Evolutionary conservation across 1,284 basidiomycete genomes (phyloP).

Genomic region (Kalmanozyma brasiliensis): DNA sequence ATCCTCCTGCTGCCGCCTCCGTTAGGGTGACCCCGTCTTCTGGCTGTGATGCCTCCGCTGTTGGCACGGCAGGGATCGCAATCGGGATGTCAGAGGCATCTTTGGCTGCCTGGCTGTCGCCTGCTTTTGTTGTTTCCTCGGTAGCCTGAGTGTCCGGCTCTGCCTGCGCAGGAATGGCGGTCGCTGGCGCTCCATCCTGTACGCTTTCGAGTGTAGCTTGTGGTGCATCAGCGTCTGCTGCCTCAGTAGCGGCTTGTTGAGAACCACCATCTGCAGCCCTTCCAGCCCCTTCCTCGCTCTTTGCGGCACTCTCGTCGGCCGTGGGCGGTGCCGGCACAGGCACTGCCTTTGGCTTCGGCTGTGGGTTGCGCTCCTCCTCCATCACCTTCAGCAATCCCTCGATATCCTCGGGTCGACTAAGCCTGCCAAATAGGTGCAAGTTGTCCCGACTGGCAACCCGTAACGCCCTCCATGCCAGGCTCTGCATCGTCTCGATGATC

Average conservation of each 20-base stretch:
- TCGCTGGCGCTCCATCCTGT: conserved; percentile 4
- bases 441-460: conserved; percentile 44
- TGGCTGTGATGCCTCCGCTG: conserved; percentile 2
- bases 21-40: not conserved
- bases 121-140: not conserved
- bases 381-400: conserved; percentile 43
- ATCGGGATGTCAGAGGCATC: conserved; percentile 7
- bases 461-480: conserved; percentile 60
- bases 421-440: conserved; percentile 50
- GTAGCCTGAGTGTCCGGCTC: not conserved
- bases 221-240: not conserved
- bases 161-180: not conserved
- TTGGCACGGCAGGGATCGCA: conserved; percentile 1
- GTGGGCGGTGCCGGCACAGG: conserved; percentile 5
- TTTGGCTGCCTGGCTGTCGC: not conserved
- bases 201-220: not conserved
- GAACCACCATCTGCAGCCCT: not conserved
- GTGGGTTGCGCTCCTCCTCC: conserved; percentile 40
- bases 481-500: conserved; percentile 45
- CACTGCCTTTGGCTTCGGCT: conserved; percentile 15
- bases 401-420: conserved; percentile 49
- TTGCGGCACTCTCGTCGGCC: not conserved
- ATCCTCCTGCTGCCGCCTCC: not conserved
- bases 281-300: not conserved
- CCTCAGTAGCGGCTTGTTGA: not conserved